These are phyloP conservation scores for Albophoma yamanashiensis DNA, from an alignment of 2,329 filamentous ascomycete species.

Conservation along the genomic window DNA sequence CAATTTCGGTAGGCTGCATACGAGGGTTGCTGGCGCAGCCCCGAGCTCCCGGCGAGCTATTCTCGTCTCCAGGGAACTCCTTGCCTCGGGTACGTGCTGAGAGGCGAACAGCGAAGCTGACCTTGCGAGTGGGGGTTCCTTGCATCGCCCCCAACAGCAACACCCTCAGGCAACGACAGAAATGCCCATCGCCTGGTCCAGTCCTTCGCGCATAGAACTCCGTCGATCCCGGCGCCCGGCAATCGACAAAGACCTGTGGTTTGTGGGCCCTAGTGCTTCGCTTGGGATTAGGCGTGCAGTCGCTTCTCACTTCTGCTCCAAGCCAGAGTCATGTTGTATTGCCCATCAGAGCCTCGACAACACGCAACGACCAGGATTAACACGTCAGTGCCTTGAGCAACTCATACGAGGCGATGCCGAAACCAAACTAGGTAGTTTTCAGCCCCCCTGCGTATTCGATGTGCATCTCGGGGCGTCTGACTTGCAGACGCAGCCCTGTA, in stretches of 20 bases:
- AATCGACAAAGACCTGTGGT: not conserved
- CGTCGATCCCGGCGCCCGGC: not conserved
- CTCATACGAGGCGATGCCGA: not conserved
- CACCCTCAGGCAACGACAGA: not conserved
- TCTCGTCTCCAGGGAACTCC: too few relatives aligned
- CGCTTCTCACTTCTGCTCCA: not conserved
- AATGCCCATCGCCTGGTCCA: not conserved
- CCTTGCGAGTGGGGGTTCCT: not conserved
- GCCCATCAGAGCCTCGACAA: not conserved
- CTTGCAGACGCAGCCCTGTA: constrained; percentile 1
- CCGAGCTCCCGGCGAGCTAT: not conserved
- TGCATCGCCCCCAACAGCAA: not conserved
- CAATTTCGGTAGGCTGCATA: not conserved
- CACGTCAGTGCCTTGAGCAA: not conserved
- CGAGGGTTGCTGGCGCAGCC: not conserved
- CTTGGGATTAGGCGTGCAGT: not conserved
- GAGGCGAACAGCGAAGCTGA: not conserved
- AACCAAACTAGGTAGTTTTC: not conserved
- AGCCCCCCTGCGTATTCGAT: not conserved
- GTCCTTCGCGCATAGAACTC: not conserved
- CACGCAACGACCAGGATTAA: not conserved
- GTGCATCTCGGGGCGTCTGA: not conserved
- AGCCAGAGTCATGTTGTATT: not conserved
- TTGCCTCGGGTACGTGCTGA: not conserved
- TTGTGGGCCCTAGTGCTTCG: not conserved